A percentile compares a stretch with the other conserved stretches of the same genome.
These are phyloP conservation scores for Didymella lethalis DNA, from an alignment of 2,329 filamentous ascomycete genomes.

Conservation along the genomic window DNA sequence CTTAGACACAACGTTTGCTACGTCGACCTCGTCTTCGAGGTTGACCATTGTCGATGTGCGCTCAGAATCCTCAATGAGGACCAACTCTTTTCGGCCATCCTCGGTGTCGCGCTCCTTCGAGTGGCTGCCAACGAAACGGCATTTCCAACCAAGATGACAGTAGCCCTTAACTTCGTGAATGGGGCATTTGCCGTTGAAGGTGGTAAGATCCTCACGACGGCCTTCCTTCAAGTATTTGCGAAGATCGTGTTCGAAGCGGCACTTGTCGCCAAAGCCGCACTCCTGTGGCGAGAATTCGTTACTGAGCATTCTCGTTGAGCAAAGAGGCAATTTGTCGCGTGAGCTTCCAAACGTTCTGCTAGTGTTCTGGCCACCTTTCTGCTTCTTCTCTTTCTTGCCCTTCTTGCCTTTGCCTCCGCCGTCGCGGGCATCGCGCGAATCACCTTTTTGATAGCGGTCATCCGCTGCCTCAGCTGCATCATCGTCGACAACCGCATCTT, in stretches of 20 bases:
- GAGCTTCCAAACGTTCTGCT: slow-evolving; percentile 82
- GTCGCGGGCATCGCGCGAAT: slow-evolving; percentile 45
- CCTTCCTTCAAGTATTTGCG: slow-evolving; percentile 84
- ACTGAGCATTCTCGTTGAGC: slow-evolving; percentile 73
- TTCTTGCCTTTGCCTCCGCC: slow-evolving; percentile 53
- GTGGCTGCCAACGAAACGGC: slow-evolving; percentile 87
- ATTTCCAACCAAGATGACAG: slow-evolving; percentile 91
- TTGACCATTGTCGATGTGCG: slow-evolving; percentile 58
- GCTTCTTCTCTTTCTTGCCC: slow-evolving; percentile 65
- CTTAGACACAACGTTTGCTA: slow-evolving; percentile 77
- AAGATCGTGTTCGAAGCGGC: slow-evolving; percentile 83
- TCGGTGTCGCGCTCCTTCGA: slow-evolving; percentile 79
- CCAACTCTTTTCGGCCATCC: slow-evolving; percentile 83
- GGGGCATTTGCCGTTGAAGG: slow-evolving; percentile 80
- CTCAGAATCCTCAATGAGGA: slow-evolving; percentile 68
- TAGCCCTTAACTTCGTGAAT: slow-evolving; percentile 78
- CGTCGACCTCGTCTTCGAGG: slow-evolving; percentile 61
- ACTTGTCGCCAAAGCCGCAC: slow-evolving; percentile 81
- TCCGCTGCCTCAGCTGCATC: slow-evolving; percentile 67
- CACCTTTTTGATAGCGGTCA: slow-evolving; percentile 53
- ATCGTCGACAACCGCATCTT: slow-evolving; percentile 54
- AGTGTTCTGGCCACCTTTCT: slow-evolving; percentile 80
- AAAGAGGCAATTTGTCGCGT: slow-evolving; percentile 78
- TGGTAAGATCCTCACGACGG: slow-evolving; percentile 79
- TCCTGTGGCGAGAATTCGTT: slow-evolving; percentile 81